Evolutionary conservation across 169 alveolate species (phyloP).

Genomic region (Perkinsus marinus): DNA sequence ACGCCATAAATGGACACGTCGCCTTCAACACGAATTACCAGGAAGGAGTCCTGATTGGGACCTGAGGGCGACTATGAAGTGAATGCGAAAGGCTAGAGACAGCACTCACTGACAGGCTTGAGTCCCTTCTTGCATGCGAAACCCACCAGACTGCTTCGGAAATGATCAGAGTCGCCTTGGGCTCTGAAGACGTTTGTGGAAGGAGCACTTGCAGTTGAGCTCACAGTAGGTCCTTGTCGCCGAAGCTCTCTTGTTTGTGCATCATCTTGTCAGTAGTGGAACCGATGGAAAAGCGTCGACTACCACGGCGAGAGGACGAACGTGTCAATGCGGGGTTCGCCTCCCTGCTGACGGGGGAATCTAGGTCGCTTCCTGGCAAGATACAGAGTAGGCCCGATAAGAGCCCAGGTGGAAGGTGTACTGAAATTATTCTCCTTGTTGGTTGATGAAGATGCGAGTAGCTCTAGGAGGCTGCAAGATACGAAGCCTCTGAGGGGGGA

Average conservation of each 20-base stretch:
- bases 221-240: neutral
- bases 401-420: neutral
- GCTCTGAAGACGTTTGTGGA: neutral
- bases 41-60: conserved; percentile 55
- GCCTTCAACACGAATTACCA: conserved; percentile 32
- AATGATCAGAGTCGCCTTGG: neutral
- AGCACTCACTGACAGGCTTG: conserved; percentile 35
- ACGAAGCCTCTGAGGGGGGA: neutral
- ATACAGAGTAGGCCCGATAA: neutral
- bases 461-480: neutral
- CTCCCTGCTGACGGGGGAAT: neutral
- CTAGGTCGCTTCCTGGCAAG: neutral
- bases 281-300: neutral
- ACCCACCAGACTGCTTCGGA: conserved; percentile 35
- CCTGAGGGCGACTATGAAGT: neutral
- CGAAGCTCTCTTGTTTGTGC: neutral
- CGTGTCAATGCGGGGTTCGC: neutral
- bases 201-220: neutral
- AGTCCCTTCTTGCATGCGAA: conserved; percentile 52
- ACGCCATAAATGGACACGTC: conserved; percentile 48
- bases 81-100: neutral
- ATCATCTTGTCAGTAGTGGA: neutral
- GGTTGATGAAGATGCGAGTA: neutral
- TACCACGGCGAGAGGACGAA: neutral
- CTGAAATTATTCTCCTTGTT: neutral